Evolutionary conservation across 257 asterid genomes (phyloP).

Genomic region (Solanum chaucha): DNA sequence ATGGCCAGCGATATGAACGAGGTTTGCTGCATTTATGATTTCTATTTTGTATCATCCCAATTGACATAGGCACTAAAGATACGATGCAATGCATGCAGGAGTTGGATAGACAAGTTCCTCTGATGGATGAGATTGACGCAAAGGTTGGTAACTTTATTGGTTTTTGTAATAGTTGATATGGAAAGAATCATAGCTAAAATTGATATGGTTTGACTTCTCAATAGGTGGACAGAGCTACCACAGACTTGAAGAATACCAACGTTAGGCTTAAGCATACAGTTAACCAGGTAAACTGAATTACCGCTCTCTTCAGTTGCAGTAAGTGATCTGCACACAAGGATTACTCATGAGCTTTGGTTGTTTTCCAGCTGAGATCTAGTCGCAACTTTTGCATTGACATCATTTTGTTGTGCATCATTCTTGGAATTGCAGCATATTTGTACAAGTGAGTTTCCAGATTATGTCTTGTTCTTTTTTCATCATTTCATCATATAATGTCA

Average conservation of each 20-base stretch:
- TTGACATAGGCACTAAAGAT: not conserved
- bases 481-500: not conserved
- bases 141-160: constrained; percentile 44
- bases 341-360: not conserved
- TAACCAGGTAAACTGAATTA: constrained; percentile 51
- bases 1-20: constrained; percentile 98
- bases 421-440: constrained; percentile 93
- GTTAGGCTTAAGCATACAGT: constrained; percentile 95
- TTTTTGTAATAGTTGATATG: not conserved
- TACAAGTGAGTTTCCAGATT: constrained; percentile 61
- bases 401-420: constrained; percentile 73
- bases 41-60: constrained; percentile 4
- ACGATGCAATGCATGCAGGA: constrained; percentile 46
- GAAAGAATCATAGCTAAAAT: not conserved
- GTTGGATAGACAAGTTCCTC: constrained; percentile 95
- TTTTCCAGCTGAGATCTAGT: constrained; percentile 86
- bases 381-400: constrained; percentile 94
- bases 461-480: not conserved
- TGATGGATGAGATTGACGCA: constrained; percentile 95
- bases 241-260: constrained; percentile 91
- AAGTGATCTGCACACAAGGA: not conserved
- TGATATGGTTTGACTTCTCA: constrained; percentile 8
- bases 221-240: constrained; percentile 91
- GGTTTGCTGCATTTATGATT: constrained; percentile 38
- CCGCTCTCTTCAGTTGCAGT: not conserved